Base-by-base conservation (phyloP, 2,329 filamentous ascomycete genomes). In the Hypoxylon sp. region DNA sequence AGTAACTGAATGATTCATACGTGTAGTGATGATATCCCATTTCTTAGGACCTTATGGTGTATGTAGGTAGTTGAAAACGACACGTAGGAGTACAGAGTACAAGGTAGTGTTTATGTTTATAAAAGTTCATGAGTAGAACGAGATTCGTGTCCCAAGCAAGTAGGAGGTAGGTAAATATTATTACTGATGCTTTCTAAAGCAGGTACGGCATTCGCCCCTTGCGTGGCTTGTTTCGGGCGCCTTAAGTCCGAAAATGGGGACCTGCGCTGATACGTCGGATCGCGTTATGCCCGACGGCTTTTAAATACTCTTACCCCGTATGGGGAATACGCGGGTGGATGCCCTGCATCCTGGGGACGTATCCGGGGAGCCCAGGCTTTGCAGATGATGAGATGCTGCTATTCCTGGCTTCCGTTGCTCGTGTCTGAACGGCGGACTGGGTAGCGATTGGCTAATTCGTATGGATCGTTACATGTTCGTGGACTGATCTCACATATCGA, bases 281-380 rank as follows among this genome's bases (percentile, higher is more conserved):
- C 13, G 27, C 3, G 46, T 52, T 63, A 63, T 57, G 60, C n/a
- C 60, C 60, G 60, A 57, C 53, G 60, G 53, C 53, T 52, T 56
- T 57, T 57, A 46, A 35, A 4, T 44, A 29, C 10, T 17, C 13
- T 48, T 4, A 21, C 3, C 46, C n/a, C 24, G 5, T 27, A 27
- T 27, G 24, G 24, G 24, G 24, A 3, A 6, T 37, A 15, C 11
- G 42, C 24, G 53, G 37, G 15, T 46, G 7, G 24, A 17, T 32
- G 11, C 31, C 21, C 15, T 8, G 27, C 19, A 44, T 55, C 21
- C 8, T 7, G n/a, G 37, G 13, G 15, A 50, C 24, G 24, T 29
- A 29, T 15, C 13, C 13, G 35, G 35, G 13, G 10, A 37, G 8
- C 31, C 11, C 24, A 27, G 24, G 24, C 2, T 27, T 24, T 27